These are phyloP conservation scores for Tetrastigma voinierianum DNA, from an alignment of 164 flowering plant genomes.

Conservation along the genomic window DNA sequence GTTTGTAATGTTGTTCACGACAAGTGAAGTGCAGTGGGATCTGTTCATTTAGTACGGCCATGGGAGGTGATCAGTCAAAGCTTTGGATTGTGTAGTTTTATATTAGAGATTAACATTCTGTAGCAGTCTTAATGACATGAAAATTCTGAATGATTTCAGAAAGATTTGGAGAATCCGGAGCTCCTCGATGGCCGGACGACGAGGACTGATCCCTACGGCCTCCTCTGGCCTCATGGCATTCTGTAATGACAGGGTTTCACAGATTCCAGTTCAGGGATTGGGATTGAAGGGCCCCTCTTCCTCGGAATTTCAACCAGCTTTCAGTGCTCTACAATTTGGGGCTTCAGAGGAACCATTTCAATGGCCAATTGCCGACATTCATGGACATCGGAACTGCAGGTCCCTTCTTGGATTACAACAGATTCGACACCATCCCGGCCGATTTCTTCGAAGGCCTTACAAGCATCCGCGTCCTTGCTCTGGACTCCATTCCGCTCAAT, in stretches of 20 bases:
- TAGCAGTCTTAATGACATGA: constrained; percentile 55
- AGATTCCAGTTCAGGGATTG: constrained; percentile 62
- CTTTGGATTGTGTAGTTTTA: constrained; percentile 5
- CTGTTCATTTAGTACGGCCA: background rate
- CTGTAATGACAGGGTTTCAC: constrained; percentile 59
- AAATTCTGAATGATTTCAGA: constrained; percentile 55
- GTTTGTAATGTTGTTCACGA: background rate
- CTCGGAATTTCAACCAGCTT: constrained; percentile 63
- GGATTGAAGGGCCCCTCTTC: constrained; percentile 69
- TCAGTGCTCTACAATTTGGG: constrained; percentile 57
- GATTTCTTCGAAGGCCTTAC: constrained; percentile 68
- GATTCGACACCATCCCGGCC: constrained; percentile 64
- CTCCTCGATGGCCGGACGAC: constrained; percentile 64
- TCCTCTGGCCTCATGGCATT: constrained; percentile 64
- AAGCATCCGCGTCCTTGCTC: constrained; percentile 50
- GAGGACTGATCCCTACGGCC: constrained; percentile 78
- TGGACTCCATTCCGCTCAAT: constrained; percentile 71
- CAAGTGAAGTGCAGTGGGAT: constrained; percentile 1
- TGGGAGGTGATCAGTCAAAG: constrained; percentile 17
- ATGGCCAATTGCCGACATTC: constrained; percentile 63
- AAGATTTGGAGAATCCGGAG: constrained; percentile 67
- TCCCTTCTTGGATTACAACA: constrained; percentile 59
- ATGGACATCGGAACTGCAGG: constrained; percentile 53
- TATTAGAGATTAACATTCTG: constrained; percentile 19
- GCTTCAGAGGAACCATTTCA: constrained; percentile 61